Evolutionary conservation across 345 rosid genomes (phyloP).

Genomic region (Turnera subulata): DNA sequence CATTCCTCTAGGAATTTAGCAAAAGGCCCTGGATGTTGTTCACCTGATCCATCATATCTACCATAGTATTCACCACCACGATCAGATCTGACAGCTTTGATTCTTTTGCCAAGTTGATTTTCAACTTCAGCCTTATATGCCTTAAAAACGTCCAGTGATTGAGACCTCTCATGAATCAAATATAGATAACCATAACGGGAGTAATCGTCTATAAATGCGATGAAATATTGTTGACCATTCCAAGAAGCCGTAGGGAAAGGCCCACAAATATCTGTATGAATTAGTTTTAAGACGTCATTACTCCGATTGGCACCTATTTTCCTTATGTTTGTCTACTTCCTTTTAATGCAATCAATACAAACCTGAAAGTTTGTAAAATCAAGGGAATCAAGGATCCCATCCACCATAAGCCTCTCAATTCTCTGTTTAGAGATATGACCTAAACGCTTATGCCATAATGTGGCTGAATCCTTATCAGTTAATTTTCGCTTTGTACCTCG

Average conservation of each 20-base stretch:
- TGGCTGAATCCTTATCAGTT: no score
- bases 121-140: constrained; percentile 5
- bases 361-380: no score
- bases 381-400: no score
- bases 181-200: constrained; percentile 8
- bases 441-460: no score
- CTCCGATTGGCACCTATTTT: background rate
- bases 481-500: no score
- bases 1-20: constrained; percentile 4
- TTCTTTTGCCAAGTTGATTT: constrained; percentile 4
- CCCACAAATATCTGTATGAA: background rate
- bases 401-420: no score
- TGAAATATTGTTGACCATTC: constrained; percentile 14
- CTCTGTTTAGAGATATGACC: no score
- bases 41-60: background rate
- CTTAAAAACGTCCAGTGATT: constrained; percentile 2
- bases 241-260: background rate
- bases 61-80: constrained; percentile 13
- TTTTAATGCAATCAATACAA: no score
- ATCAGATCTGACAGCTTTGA: constrained; percentile 3
- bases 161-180: background rate
- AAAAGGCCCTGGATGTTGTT: constrained; percentile 2
- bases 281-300: background rate
- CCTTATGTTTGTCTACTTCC: no score
- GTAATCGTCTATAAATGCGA: constrained; percentile 6